Evolutionary conservation across 139 green algal genomes (phyloP), one percentile per base, ranked within the genome.

Genomic region (Eudorina sp.): DNA sequence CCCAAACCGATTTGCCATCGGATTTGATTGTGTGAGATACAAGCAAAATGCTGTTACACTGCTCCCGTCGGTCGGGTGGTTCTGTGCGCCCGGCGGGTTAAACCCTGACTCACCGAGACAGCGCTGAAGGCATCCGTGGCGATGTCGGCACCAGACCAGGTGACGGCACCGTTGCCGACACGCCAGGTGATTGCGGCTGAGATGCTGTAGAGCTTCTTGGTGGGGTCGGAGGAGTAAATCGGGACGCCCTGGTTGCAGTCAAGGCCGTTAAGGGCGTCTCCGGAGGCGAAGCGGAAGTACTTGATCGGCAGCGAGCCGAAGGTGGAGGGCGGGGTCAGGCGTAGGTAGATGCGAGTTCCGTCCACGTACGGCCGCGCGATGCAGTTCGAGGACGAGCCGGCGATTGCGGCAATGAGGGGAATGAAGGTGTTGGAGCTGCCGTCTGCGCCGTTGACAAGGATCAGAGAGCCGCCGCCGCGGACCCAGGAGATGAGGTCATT

Each of bases 391-490:
- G 23, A 11, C 19, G 40, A 36, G 23, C 41, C 40, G 9, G 55
- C 21, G 19, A 79, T 25, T 27, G 70, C 23, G 43, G 34, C 11
- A 40, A 79, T 79, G 3, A 79, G 70, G 1, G 70, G 70, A 55
- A 79, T 3, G 43, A 79, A 79, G 70, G 70, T 79, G 70, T 79
- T 79, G 38, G 25, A 19, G 70, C 3, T 53, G 70, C 23, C 23
- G 43, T 55, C 55, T 23, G 70, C 70, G 70, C 70, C 70, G 70
- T 79, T 55, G 70, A 36, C 70, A 13, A 79, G 43, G 40, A 79
- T 53, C 2, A 79, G 70, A 19, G 70, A 79, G 70, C 70, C 70
- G 43, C 70, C 70, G 25, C 13, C 40, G 14, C 70, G 70, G 36
- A 79, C 43, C 70, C 70, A 79, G 41, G 29, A 25, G 4, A 34